Evolutionary conservation across 805 yeast genomes (phyloP).

Genomic region (Priceomyces fermenticarens): DNA sequence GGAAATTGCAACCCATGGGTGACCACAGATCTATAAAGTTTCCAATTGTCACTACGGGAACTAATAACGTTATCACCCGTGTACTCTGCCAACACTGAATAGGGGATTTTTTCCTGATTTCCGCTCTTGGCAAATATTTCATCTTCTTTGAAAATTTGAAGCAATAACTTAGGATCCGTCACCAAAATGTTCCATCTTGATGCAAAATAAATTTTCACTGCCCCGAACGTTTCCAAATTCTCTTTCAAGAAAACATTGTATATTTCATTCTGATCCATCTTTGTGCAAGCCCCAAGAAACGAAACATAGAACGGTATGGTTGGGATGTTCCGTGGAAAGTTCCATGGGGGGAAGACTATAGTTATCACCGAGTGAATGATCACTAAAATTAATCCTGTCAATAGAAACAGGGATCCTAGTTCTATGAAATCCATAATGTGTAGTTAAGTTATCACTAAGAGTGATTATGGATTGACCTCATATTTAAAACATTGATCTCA

Average conservation of each 20-base stretch:
- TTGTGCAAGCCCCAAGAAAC: constrained; percentile 42
- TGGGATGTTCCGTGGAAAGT: constrained; percentile 53
- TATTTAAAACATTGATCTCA: no score
- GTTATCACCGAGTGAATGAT: not conserved
- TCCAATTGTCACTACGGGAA: constrained; percentile 55
- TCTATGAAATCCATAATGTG: no score
- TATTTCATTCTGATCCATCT: constrained; percentile 48
- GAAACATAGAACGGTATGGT: constrained; percentile 61
- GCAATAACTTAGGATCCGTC: constrained; percentile 44
- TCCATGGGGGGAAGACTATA: constrained; percentile 43
- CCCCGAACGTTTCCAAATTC: constrained; percentile 50
- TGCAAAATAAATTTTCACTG: constrained; percentile 58
- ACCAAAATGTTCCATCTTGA: constrained; percentile 60
- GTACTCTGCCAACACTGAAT: constrained; percentile 50
- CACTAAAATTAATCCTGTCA: no score
- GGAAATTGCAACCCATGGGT: constrained; percentile 52
- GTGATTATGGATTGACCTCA: no score
- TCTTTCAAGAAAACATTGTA: constrained; percentile 41
- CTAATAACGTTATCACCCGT: constrained; percentile 63
- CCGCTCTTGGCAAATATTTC: constrained; percentile 56
- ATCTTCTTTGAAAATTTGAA: constrained; percentile 48
- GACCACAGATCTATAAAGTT: constrained; percentile 41
- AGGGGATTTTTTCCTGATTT: constrained; percentile 55
- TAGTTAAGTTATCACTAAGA: no score
- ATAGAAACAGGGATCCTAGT: no score